Base-by-base conservation (phyloP, 495 filamentous ascomycete genomes). In the Cladorrhinum samala region DNA sequence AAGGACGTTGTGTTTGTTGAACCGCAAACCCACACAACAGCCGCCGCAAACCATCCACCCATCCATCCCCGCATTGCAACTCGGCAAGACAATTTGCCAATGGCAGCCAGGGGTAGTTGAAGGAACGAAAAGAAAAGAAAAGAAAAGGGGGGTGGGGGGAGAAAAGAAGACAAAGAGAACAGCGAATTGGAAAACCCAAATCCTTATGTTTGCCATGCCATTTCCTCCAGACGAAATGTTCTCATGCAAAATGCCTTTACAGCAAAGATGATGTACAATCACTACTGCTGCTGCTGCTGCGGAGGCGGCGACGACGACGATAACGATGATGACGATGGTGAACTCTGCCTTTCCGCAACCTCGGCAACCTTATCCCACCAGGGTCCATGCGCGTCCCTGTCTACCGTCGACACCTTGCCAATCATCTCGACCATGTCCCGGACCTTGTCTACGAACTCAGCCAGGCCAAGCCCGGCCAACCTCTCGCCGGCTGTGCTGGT, bases 401-500 rank as follows among this genome's bases (percentile, higher is more conserved):
- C 92, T 30, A 95, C 85, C 40, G 78, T 78, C 9, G 85, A 82
- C 20, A 95, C 82, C 62, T 79, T 82, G 52, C 78, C 77, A 57
- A 95, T 66, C 69, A 87, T 84, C 13, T 95, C 91, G 13, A 90
- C 86, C 56, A 95, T 78, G 27, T 84, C 81, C 5, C 87, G 83
- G n/a, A 97, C 83, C 62, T 83, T 84, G 44, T 73, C 82, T n/a
- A 92, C 85, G 70, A 95, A 96, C 69, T 98, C 93, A 0, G 85
- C 83, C 69, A 97, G 77, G 0, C 93, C 94, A 37, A 85, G 79
- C 1, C 80, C 77, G 1, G 88, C 87, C 14, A 98, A 74, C 43
- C 83, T 86, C 68, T 97, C 91, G 20, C 83, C 87, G 3, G 91
- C 92, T 0, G 83, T 88, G 46, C 81, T 88, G 1, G 87, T 87